Conservation (phyloP, 345 rosid species). For the Aegle marmelos region DNA sequence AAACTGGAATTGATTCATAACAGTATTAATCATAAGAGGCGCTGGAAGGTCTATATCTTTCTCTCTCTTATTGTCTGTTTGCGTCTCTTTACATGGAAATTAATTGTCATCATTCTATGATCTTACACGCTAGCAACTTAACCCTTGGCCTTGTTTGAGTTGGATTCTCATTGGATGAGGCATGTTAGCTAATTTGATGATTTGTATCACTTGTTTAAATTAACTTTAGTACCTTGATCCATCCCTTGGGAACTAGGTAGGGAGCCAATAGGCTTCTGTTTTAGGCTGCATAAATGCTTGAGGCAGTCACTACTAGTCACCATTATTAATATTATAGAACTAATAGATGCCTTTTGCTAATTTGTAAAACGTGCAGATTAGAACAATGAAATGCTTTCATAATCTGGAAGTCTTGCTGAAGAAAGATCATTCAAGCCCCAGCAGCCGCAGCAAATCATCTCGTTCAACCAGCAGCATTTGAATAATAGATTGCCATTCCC, state of each 20-base stretch:
- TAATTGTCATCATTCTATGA: neutral
- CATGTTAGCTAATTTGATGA: neutral
- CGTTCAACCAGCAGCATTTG: slow-evolving; percentile 42
- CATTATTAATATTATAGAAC: neutral
- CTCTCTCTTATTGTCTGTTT: neutral
- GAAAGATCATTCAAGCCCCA: slow-evolving; percentile 58
- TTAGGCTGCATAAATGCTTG: neutral
- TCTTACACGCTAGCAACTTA: neutral
- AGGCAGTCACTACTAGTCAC: neutral
- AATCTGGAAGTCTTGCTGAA: slow-evolving; percentile 57
- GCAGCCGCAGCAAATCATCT: slow-evolving; percentile 52
- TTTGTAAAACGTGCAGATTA: slow-evolving; percentile 39
- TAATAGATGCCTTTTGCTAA: slow-evolving; percentile 9
- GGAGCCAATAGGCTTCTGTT: neutral
- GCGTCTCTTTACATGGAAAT: neutral
- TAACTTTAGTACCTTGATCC: neutral
- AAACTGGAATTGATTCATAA: slow-evolving; percentile 56
- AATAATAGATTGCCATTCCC: neutral
- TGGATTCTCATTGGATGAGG: neutral
- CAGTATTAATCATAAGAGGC: slow-evolving; percentile 56
- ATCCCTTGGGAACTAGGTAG: neutral
- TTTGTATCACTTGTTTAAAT: neutral
- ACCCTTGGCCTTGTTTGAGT: neutral
- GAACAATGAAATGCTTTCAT: slow-evolving; percentile 73
- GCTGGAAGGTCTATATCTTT: slow-evolving; percentile 63